Conservation (phyloP, 257 asterid genomes). For the Eucommia ulmoides region DNA sequence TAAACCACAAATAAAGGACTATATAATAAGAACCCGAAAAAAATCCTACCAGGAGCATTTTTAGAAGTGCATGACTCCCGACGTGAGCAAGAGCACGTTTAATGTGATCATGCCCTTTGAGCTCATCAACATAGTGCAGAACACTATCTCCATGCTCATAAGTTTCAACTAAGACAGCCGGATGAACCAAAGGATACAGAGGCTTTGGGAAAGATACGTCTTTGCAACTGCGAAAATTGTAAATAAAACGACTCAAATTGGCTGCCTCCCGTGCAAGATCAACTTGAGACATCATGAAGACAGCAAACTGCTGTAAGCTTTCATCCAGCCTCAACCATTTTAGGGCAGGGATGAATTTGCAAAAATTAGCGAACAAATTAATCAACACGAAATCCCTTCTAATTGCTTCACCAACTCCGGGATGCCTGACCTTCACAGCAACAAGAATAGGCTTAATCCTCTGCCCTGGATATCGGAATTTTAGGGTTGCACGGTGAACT, state of each 20-base stretch:
- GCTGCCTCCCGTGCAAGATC: conserved; percentile 96
- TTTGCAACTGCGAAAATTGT: conserved; percentile 70
- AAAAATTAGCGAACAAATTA: conserved; percentile 51
- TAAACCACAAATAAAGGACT: too few relatives aligned
- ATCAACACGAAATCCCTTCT: conserved; percentile 67
- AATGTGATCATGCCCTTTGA: conserved; percentile 40
- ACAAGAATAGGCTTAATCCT: conserved; percentile 56
- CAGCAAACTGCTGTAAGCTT: conserved; percentile 75
- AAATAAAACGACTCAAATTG: conserved; percentile 69
- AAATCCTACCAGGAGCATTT: conserved; percentile 75
- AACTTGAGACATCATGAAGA: conserved; percentile 90
- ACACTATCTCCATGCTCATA: conserved; percentile 74
- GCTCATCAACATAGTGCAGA: conserved; percentile 54
- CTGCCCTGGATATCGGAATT: conserved; percentile 47
- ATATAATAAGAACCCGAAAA: conserved; percentile 3
- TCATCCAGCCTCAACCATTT: conserved; percentile 87
- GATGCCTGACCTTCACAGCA: conserved; percentile 89
- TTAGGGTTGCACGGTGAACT: conserved; percentile 68
- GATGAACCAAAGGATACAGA: conserved; percentile 83
- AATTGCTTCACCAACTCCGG: conserved; percentile 78
- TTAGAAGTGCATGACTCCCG: conserved; percentile 72
- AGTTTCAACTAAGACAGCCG: conserved; percentile 84
- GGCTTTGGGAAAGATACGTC: conserved; percentile 89
- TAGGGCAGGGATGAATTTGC: conserved; percentile 46
- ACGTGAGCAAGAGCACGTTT: conserved; percentile 68